These are phyloP conservation scores for Fistulinella cinereoalba DNA, from an alignment of 1,284 basidiomycete species.

Conservation along the genomic window DNA sequence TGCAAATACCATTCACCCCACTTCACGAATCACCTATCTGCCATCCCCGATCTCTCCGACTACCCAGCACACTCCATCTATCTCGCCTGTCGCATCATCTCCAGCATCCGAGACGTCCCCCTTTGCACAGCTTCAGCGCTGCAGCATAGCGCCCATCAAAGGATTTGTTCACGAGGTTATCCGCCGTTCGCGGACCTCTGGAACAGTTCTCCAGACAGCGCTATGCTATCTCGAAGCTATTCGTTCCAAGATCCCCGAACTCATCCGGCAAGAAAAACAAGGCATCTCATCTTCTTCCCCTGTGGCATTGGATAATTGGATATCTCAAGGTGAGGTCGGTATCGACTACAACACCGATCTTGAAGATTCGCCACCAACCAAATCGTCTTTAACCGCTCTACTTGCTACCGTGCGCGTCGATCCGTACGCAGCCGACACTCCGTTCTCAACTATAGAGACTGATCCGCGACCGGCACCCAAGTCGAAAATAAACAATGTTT, in stretches of 20 bases:
- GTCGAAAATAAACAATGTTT: slow-evolving; percentile 13
- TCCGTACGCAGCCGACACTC: slow-evolving; percentile 4
- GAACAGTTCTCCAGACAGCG: slow-evolving; percentile 71
- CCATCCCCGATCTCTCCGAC: slow-evolving; percentile 47
- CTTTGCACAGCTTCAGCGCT: slow-evolving; percentile 20
- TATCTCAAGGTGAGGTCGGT: slow-evolving; percentile 45
- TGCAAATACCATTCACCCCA: slow-evolving; percentile 19
- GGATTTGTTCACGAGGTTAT: slow-evolving; percentile 77
- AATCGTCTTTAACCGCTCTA: slow-evolving; percentile 24
- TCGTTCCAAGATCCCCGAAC: slow-evolving; percentile 59
- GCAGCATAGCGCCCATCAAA: slow-evolving; percentile 55
- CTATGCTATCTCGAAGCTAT: slow-evolving; percentile 77
- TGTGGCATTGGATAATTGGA: slow-evolving; percentile 42
- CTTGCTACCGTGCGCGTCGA: slow-evolving; percentile 42
- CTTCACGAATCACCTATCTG: slow-evolving; percentile 41
- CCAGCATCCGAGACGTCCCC: slow-evolving; percentile 17
- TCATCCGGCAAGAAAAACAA: slow-evolving; percentile 49
- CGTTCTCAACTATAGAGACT: slow-evolving; percentile 13
- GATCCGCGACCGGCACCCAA: slow-evolving; percentile 19
- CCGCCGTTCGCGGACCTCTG: slow-evolving; percentile 71
- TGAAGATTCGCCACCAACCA: slow-evolving; percentile 4
- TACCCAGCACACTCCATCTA: slow-evolving; percentile 36
- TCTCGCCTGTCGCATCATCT: slow-evolving; percentile 24
- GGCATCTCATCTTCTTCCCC: slow-evolving; percentile 40
- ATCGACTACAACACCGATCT: slow-evolving; percentile 22